Base-by-base conservation (phyloP, 352 stramenopile species). In the Pythium utonaiense region DNA sequence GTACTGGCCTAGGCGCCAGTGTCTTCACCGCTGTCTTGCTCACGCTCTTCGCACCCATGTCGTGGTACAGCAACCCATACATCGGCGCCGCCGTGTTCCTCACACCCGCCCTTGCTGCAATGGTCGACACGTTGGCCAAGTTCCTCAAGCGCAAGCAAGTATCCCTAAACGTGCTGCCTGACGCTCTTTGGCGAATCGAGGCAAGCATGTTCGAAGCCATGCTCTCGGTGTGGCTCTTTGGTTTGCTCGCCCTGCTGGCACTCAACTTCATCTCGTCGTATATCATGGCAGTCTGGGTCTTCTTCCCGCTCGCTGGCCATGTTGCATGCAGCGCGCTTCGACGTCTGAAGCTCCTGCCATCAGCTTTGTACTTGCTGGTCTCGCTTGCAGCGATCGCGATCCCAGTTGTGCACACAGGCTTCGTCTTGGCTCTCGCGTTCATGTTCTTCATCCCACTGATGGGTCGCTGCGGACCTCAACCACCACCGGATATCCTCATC, bases 361-460 rank as follows among this genome's bases (percentile, higher is more conserved):
- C 78, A 4, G 62, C 22, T 6, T 52, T 67, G 21, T 90, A 88
- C 66, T 60, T 90, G 27, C 64, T 60, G 34, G 62, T 87, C 30
- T 82, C 76, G 31, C 64, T 92, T 9, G 55, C 57, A 13, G 70
- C 78, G 2, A 67, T 83, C 17, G 70, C 75, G 13, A 64, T 90
- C 24, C 80, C 83, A 8, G 74, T 89, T 45, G 57, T 90, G 22
- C 79, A 89, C 67, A 86, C 66, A 3, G 74, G 78, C 51, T 78
- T 73, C 53, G 75, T 71, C 21, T 75, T 86, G 40, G 67, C 75
- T 27, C 71, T 89, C 17, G 77, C 74, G 28, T 69, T 89, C 56
- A 78, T 80, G 64, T 89, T 93, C 57, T 89, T 90, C 57, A 77
- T 93, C 27, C 83, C 83, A 25, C 69, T 93, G 25, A 73, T 93